Conservation (phyloP, 129 eudicot genomes). For the Silybum marianum region DNA sequence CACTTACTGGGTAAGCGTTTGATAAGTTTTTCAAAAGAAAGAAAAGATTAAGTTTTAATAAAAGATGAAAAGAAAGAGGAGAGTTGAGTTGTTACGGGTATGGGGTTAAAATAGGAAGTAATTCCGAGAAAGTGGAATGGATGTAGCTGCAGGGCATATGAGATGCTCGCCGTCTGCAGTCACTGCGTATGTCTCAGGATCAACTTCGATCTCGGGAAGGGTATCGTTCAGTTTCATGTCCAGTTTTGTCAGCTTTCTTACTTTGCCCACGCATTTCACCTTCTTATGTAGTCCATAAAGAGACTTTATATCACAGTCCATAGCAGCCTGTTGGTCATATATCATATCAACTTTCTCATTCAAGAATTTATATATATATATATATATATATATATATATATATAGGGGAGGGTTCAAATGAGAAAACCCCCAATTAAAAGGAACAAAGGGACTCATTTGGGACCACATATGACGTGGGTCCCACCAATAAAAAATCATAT, state of each 20-base stretch:
- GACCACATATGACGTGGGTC: too few relatives aligned
- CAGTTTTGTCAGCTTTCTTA: constrained; percentile 71
- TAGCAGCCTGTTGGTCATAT: constrained; percentile 62
- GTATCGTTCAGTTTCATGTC: constrained; percentile 97
- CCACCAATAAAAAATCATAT: too few relatives aligned
- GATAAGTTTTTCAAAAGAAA: not conserved
- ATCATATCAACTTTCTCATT: not conserved
- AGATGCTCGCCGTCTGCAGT: constrained; percentile 77
- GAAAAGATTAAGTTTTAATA: not conserved
- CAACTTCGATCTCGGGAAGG: constrained; percentile 81
- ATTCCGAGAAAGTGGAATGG: constrained; percentile 79
- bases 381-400: too few relatives aligned
- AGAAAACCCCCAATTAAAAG: too few relatives aligned
- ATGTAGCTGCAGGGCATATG: constrained; percentile 74
- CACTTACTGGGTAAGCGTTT: too few relatives aligned
- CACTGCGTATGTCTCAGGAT: constrained; percentile 86
- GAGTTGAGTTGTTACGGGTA: constrained; percentile 14
- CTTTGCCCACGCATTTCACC: constrained; percentile 80
- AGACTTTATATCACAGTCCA: constrained; percentile 58
- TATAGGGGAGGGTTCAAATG: too few relatives aligned
- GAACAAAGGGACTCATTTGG: too few relatives aligned
- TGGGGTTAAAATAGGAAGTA: constrained; percentile 71
- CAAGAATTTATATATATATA: too few relatives aligned
- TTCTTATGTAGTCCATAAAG: constrained; percentile 71
- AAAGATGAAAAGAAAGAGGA: not conserved